Evolutionary conservation across 257 asterid species (phyloP).

Genomic region (Solanum medicagineum): DNA sequence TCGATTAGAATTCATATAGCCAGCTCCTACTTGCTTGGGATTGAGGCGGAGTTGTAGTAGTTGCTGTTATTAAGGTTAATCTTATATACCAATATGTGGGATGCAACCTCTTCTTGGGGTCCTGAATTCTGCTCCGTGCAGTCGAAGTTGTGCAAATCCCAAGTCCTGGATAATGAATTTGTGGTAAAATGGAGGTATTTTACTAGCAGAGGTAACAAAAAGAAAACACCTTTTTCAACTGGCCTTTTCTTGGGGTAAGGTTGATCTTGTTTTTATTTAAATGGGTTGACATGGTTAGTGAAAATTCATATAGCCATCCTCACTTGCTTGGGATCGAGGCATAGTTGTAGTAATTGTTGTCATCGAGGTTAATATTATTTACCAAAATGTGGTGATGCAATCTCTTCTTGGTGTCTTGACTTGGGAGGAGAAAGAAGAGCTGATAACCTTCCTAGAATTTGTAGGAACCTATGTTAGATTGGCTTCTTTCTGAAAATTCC

Average conservation of each 20-base stretch:
- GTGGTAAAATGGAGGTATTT: not conserved
- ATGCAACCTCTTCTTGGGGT: not conserved
- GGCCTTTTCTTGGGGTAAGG: not conserved
- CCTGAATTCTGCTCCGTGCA: not conserved
- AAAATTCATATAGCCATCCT: not conserved
- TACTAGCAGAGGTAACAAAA: not conserved
- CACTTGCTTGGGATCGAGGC: not conserved
- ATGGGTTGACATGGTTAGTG: not conserved
- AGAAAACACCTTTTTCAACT: not conserved
- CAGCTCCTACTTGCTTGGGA: not conserved
- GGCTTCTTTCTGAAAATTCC: not conserved
- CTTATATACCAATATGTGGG: not conserved
- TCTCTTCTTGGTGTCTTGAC: not conserved
- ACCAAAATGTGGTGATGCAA: not conserved
- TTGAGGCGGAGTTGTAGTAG: not conserved
- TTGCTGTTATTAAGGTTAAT: no score
- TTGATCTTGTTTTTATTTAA: not conserved
- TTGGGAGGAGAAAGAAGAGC: not conserved
- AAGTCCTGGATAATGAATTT: not conserved
- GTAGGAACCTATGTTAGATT: not conserved
- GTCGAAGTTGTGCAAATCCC: not conserved
- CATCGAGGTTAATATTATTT: not conserved
- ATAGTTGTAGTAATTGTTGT: not conserved
- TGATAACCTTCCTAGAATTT: not conserved
- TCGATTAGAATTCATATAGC: no score